Evolutionary conservation across 257 asterid genomes (phyloP).

Genomic region (Capsicum baccatum): DNA sequence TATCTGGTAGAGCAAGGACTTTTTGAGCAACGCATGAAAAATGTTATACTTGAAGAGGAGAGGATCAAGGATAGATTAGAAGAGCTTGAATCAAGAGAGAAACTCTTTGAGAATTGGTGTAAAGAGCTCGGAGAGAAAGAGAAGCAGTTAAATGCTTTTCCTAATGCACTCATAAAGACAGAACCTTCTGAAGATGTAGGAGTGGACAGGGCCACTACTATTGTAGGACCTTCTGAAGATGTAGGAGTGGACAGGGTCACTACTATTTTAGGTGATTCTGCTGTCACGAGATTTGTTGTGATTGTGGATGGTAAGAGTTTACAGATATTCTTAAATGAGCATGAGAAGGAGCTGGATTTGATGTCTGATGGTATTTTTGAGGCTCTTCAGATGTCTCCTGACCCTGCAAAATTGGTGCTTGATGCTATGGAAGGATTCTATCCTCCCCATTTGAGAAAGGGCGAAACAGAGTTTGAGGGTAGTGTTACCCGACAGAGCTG

Average conservation of each 20-base stretch:
- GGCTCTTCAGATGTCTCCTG: slow-evolving; percentile 52
- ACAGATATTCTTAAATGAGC: slow-evolving; percentile 54
- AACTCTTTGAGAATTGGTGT: slow-evolving; percentile 20
- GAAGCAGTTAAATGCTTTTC: slow-evolving; percentile 26
- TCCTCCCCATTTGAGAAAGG: slow-evolving; percentile 35
- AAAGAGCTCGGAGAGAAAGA: slow-evolving; percentile 35
- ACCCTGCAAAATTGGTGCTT: slow-evolving; percentile 63
- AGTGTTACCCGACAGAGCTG: slow-evolving; percentile 44
- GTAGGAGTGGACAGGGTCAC: slow-evolving; percentile 30
- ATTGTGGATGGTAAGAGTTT: slow-evolving; percentile 55
- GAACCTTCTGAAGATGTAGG: slow-evolving; percentile 41
- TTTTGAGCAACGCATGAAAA: slow-evolving; percentile 39
- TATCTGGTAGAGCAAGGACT: slow-evolving; percentile 38
- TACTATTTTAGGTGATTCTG: slow-evolving; percentile 12
- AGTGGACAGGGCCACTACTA: slow-evolving; percentile 1
- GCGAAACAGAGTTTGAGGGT: slow-evolving; percentile 32
- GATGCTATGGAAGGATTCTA: slow-evolving; percentile 61
- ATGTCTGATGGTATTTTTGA: slow-evolving; percentile 45
- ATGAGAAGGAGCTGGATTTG: slow-evolving; percentile 43
- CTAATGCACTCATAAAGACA: slow-evolving; percentile 28
- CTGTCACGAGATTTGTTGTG: slow-evolving; percentile 35
- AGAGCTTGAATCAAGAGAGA: slow-evolving; percentile 39
- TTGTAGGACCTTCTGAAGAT: slow-evolving; percentile 36
- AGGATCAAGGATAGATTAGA: slow-evolving; percentile 36
- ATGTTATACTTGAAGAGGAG: slow-evolving; percentile 41